Evolutionary conservation across 805 yeast species (phyloP), one percentile per base, ranked within the genome.

Genomic region (Candida endomychidarum): DNA sequence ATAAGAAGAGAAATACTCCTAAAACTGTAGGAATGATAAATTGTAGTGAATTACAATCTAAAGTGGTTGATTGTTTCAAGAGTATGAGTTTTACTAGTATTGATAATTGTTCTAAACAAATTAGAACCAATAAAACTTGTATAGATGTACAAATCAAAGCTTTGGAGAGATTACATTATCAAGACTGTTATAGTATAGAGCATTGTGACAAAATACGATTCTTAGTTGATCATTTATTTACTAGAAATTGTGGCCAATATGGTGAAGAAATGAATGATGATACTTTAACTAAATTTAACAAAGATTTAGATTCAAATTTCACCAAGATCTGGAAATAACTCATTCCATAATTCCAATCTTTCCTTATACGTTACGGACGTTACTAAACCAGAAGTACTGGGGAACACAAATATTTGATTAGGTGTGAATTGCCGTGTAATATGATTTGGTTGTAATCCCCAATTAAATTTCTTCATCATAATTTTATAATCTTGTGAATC

Each of bases 361-460:
- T 66, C 70, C 0, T 58, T 62, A 41, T 62, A 63, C 20, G 67
- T 60, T 52, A 79, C 61, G 47, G 58, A 60, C 8, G 82, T 72
- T 7, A 81, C 90, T 6, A 85, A 58, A 1, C 91, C 91, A 4
- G 88, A 81, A 0, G 90, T 83, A 32, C 80, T 80, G 2, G 90
- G 89, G 19, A 83, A 71, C 5, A 84, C 88, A 56, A 70, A 80
- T 0, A 78, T 55, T 4, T 52, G 55, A 49, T 40, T 18, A n/a
- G 8, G n/a, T 27, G 47, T 29, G 40, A 48, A 14, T 11, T 26
- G 8, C 41, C 45, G 29, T 50, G 63, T 75, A 15, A 11, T 37
- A 2, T 16, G 37, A 15, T 18, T 15, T 3, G 32, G 37, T 40
- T 67, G 70, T 17, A 42, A 37, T 0, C 91, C 93, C 79, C 82